Evolutionary conservation across 2,329 filamentous ascomycete genomes (phyloP).

Genomic region (Pseudogymnoascus sp.): DNA sequence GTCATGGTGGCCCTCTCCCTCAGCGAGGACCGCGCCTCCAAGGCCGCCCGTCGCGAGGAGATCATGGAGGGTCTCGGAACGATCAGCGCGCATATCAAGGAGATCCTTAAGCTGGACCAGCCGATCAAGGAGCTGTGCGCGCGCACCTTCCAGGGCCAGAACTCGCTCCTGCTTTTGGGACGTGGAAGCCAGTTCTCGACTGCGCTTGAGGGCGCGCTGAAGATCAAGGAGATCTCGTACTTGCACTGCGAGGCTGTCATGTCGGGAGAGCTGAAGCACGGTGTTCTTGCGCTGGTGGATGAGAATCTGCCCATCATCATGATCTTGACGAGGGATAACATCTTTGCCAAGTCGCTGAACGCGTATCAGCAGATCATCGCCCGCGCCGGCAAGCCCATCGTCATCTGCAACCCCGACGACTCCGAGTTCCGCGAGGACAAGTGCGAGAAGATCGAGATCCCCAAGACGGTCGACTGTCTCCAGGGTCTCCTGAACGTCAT

Average conservation of each 20-base stretch:
- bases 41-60: slow-evolving; percentile 83
- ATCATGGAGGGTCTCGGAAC: slow-evolving; percentile 90
- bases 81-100: slow-evolving; percentile 84
- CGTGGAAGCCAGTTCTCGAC: slow-evolving; percentile 96
- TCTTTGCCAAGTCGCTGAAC: slow-evolving; percentile 98
- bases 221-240: slow-evolving; percentile 99
- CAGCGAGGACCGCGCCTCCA: slow-evolving; percentile 92
- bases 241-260: slow-evolving; percentile 99
- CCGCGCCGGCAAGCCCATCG: slow-evolving; percentile 89
- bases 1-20: slow-evolving; percentile 98
- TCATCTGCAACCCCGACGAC: slow-evolving; percentile 91
- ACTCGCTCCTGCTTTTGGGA: slow-evolving; percentile 86
- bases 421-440: slow-evolving; percentile 80
- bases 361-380: slow-evolving; percentile 99
- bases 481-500: slow-evolving; percentile 98
- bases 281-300: slow-evolving; percentile 92
- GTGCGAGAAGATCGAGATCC: slow-evolving; percentile 96
- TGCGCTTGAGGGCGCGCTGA: slow-evolving; percentile 91
- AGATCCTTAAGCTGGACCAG: slow-evolving; percentile 84
- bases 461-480: slow-evolving; percentile 87
- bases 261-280: slow-evolving; percentile 99
- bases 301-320: slow-evolving; percentile 99
- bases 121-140: slow-evolving; percentile 91
- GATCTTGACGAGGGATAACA: slow-evolving; percentile 92
- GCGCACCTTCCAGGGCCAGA: slow-evolving; percentile 93